A percentile compares a stretch with the other conserved stretches of the same genome.
Evolutionary conservation across 2,329 filamentous ascomycete species (phyloP).

Genomic region (Xenosphaeropsis pyriputrescens): DNA sequence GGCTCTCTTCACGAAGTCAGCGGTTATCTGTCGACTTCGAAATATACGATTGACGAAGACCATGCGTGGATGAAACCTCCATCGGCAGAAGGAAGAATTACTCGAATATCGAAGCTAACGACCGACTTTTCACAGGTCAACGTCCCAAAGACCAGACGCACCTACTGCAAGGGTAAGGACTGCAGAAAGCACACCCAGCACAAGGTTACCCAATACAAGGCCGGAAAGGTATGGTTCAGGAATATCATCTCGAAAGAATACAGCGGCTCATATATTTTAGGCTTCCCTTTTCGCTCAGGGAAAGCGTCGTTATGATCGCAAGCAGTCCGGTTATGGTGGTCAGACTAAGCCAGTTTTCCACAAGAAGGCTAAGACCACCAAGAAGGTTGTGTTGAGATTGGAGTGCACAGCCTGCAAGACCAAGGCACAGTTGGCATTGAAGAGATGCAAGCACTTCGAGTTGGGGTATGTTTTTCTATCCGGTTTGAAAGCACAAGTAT

Average conservation of each 20-base stretch:
- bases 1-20: not conserved
- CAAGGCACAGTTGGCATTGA: slow-evolving; percentile 93
- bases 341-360: slow-evolving; percentile 99
- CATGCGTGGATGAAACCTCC: not conserved
- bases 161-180: slow-evolving; percentile 93
- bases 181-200: slow-evolving; percentile 86
- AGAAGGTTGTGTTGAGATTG: slow-evolving; percentile 98
- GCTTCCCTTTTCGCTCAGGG: slow-evolving; percentile 93
- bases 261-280: slow-evolving; percentile 22
- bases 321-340: slow-evolving; percentile 99
- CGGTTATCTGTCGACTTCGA: not conserved
- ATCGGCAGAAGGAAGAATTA: not conserved
- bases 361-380: slow-evolving; percentile 99
- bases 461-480: slow-evolving; percentile 60
- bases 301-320: slow-evolving; percentile 99
- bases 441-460: slow-evolving; percentile 99
- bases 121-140: slow-evolving; percentile 47
- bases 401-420: slow-evolving; percentile 98
- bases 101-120: slow-evolving; percentile 1
- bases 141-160: slow-evolving; percentile 95
- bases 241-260: slow-evolving; percentile 1
- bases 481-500: not conserved
- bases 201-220: slow-evolving; percentile 96
- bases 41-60: not conserved
- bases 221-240: slow-evolving; percentile 56